Evolutionary conservation across 805 yeast genomes (phyloP).

Genomic region (Starmerella apis): DNA sequence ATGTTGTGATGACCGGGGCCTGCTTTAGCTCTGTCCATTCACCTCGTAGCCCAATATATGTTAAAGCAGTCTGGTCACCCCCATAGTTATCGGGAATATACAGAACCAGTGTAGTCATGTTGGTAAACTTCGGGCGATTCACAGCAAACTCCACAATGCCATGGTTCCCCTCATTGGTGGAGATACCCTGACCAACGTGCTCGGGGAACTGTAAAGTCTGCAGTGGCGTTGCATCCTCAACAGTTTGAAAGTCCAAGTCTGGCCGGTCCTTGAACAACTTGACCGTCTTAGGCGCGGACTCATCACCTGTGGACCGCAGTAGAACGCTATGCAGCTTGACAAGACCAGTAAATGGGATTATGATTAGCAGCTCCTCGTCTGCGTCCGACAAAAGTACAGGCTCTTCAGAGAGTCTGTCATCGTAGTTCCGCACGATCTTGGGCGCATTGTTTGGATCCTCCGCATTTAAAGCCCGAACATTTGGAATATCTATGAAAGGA

Average conservation of each 20-base stretch:
- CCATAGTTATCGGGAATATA: constrained; percentile 60
- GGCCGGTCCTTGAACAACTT: constrained; percentile 62
- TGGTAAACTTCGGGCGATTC: constrained; percentile 65
- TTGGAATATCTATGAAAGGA: constrained; percentile 48
- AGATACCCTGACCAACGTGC: constrained; percentile 35
- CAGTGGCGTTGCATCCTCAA: constrained; percentile 40
- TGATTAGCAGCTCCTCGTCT: constrained; percentile 68
- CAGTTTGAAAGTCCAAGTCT: constrained; percentile 62
- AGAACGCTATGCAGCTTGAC: constrained; percentile 67
- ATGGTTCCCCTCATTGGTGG: constrained; percentile 29
- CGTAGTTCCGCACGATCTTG: constrained; percentile 44
- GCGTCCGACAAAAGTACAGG: constrained; percentile 53
- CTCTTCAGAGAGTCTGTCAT: constrained; percentile 40
- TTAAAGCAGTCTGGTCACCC: constrained; percentile 46
- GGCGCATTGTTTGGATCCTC: constrained; percentile 43
- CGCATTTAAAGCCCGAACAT: constrained; percentile 55
- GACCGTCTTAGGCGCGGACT: constrained; percentile 57
- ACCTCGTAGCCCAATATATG: constrained; percentile 73
- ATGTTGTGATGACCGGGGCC: constrained; percentile 66
- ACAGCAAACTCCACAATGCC: constrained; percentile 71
- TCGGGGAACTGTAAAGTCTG: constrained; percentile 54
- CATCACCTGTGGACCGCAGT: constrained; percentile 52
- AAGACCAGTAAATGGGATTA: constrained; percentile 68
- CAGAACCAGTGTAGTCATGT: constrained; percentile 54
- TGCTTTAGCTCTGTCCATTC: constrained; percentile 36